Evolutionary conservation across 139 green algal genomes (phyloP), one percentile per base, ranked within the genome.

Genomic region (Zygnema circumcarinatum): DNA sequence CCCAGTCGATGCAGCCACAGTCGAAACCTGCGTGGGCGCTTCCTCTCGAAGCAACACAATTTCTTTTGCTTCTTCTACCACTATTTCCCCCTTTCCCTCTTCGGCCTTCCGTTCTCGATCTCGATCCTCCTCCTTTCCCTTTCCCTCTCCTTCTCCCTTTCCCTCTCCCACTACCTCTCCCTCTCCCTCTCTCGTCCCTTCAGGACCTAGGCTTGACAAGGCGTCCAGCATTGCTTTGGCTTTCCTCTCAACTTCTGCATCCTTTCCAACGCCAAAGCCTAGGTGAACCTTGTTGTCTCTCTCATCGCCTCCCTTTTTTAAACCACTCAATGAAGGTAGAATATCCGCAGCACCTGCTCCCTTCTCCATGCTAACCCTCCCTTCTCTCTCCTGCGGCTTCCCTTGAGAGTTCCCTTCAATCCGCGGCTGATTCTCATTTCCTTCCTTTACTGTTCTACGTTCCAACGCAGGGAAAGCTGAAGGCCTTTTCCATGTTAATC

Each of bases 361-460:
- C n/a, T n/a, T n/a, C n/a, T n/a, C n/a, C n/a, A n/a, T n/a, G n/a
- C n/a, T n/a, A n/a, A 3, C 69, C 69, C 35, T 41, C 11, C 11
- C 69, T 41, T 78, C 69, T 78, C 69, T 41, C 35, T 78, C 69
- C 76, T 83, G 3, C n/a, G n/a, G n/a, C 33, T 21, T 75, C 76
- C 76, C 76, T 83, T 7, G 11, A 35, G 3, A 78, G 11, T 11
- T 72, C 31, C 3, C 81, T 22, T n/a, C n/a, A n/a, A n/a, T 52
- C 81, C 32, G 36, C 56, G 25, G 25, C 56, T 33, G 40, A 36
- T 82, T 35, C 78, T 7, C 16, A n/a, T 36, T 31, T 39, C 78
- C 78, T 35, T 79, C 2, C 78, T 31, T 54, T 52, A 54, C 75
- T 54, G 16, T 62, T 62, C 16, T 62, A 16, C 7, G 16, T 16